Evolutionary conservation across 805 yeast genomes (phyloP).

Genomic region (Starmerella davenportii): DNA sequence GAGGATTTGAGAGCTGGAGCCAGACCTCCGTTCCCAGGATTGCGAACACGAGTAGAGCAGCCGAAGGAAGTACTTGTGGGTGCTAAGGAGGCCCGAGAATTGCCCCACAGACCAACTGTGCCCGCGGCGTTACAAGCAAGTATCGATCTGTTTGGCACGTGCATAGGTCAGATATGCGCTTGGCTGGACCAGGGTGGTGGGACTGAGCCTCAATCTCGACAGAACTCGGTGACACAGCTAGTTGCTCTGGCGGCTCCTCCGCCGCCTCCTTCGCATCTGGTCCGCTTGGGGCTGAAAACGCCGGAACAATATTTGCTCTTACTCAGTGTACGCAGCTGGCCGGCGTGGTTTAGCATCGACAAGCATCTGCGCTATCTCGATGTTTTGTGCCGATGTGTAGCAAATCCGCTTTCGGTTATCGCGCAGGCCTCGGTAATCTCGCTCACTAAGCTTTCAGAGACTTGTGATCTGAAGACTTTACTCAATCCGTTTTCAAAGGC

Average conservation of each 20-base stretch:
- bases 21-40: conserved; percentile 55
- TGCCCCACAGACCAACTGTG: conserved; percentile 11
- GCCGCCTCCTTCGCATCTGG: neutral
- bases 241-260: conserved; percentile 7
- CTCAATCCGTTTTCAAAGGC: conserved; percentile 12
- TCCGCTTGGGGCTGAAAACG: conserved; percentile 5
- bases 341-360: conserved; percentile 41
- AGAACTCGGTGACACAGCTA: conserved; percentile 16
- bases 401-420: conserved; percentile 1
- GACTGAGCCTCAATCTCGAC: conserved; percentile 9
- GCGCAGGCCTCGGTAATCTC: conserved; percentile 8
- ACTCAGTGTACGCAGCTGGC: conserved; percentile 39
- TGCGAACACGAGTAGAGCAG: conserved; percentile 17
- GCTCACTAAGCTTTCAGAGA: conserved; percentile 5
- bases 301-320: conserved; percentile 11
- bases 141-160: conserved; percentile 17
- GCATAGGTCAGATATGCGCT: conserved; percentile 13
- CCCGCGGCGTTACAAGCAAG: conserved; percentile 14
- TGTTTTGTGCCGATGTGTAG: conserved; percentile 36
- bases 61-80: conserved; percentile 1
- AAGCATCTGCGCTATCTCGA: conserved; percentile 54
- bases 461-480: conserved; percentile 6
- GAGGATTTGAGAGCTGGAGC: conserved; percentile 39
- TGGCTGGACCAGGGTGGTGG: conserved; percentile 13
- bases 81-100: conserved; percentile 9